Percentiles rank a stretch among this genome's conserved stretches.
Evolutionary conservation across 2,329 filamentous ascomycete species (phyloP).

Genomic region (Triangularia verruculosa): DNA sequence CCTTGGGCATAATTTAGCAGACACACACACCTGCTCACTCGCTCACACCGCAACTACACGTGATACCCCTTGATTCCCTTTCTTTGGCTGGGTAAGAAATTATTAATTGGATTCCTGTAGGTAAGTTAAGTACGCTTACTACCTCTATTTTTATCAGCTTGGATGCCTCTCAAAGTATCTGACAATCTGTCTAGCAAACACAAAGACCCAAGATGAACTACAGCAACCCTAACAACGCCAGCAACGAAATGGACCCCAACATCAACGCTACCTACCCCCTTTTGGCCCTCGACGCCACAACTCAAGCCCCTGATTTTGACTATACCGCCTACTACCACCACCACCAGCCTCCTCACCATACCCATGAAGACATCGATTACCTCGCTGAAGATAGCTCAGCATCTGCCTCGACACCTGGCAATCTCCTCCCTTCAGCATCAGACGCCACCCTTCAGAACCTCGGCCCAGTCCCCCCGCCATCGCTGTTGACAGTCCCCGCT

Average conservation of each 20-base stretch:
- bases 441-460: neutral
- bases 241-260: constrained; percentile 4
- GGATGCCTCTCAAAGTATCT: neutral
- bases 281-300: constrained; percentile 30
- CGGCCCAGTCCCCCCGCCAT: neutral
- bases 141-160: neutral
- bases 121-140: neutral
- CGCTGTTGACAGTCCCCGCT: neutral
- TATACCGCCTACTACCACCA: constrained; percentile 39
- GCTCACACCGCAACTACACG: neutral
- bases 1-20: neutral
- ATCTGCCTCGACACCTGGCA: constrained; percentile 20
- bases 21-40: neutral
- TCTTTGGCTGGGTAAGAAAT: neutral
- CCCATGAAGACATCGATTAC: constrained; percentile 28
- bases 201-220: neutral
- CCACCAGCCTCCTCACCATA: constrained; percentile 5
- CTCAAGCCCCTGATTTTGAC: constrained; percentile 36
- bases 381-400: constrained; percentile 30
- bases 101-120: neutral
- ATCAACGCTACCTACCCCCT: constrained; percentile 13
- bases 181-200: neutral
- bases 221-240: constrained; percentile 3
- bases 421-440: neutral
- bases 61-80: neutral